Percentiles rank a stretch among this genome's conserved stretches.
These are phyloP conservation scores for Phytopythium oedochilum DNA, from an alignment of 352 stramenopile species.

Conservation along the genomic window DNA sequence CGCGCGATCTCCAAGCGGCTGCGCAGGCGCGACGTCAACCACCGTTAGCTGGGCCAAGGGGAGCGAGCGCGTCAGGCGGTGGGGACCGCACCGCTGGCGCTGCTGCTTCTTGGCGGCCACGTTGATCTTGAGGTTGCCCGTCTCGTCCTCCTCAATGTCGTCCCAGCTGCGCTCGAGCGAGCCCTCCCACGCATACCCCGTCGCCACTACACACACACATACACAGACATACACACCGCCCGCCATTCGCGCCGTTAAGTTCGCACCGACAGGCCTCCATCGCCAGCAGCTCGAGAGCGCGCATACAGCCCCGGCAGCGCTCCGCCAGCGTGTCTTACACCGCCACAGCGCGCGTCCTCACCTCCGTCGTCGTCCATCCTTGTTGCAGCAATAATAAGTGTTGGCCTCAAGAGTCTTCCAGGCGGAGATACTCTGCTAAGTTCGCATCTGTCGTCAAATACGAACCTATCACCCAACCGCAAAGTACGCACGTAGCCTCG, in stretches of 20 bases:
- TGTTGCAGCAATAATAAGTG: too few relatives aligned
- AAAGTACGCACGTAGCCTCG: too few relatives aligned
- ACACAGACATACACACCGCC: too few relatives aligned
- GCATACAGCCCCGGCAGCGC: neutral
- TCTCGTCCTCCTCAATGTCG: constrained; percentile 81
- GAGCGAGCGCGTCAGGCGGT: too few relatives aligned
- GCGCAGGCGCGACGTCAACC: neutral
- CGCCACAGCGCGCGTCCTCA: neutral
- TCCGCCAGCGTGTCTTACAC: too few relatives aligned
- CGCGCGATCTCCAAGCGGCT: constrained; percentile 78
- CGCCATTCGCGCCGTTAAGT: neutral
- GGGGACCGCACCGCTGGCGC: constrained; percentile 50
- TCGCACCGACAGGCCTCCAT: neutral
- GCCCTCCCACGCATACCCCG: constrained; percentile 82
- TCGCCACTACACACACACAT: constrained; percentile 8
- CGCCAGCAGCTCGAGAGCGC: neutral
- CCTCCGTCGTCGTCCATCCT: constrained; percentile 1
- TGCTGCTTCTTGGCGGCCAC: constrained; percentile 58
- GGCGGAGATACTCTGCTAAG: too few relatives aligned
- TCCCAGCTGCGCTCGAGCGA: constrained; percentile 84
- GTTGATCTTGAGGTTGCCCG: constrained; percentile 75
- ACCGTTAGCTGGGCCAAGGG: neutral
- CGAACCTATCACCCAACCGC: too few relatives aligned
- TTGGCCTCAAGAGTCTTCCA: too few relatives aligned
- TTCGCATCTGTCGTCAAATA: too few relatives aligned